Evolutionary conservation across 768 basidiomycete genomes (phyloP), one percentile per base, ranked within the genome.

Genomic region (Leccinum ochraceum): DNA sequence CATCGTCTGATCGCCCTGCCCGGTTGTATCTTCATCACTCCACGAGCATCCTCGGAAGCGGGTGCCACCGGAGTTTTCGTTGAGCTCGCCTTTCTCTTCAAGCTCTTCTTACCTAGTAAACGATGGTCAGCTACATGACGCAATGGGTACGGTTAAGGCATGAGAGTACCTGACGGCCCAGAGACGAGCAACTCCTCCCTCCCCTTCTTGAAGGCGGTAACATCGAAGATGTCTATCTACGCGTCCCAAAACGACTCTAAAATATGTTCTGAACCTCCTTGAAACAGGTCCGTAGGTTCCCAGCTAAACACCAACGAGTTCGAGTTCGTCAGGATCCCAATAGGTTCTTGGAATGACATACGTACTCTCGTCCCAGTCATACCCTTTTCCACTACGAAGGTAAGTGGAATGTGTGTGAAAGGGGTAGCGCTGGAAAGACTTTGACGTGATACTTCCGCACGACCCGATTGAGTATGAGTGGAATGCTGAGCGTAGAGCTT

Each of bases 271-370:
- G 87, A 86, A 11, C 77, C 80, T 8, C 72, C 80, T 16, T 68
- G 70, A 61, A 90, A 89, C 9, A 86, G 86, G 54, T 82, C 77
- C 10, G 75, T 69, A 9, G 89, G 88, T 64, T 90, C 89, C 88
- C 87, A 90, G 10, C 88, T 90, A 55, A 39, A 49, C 30, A 36
- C 58, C 46, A 42, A 52, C 20, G 24, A 22, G 60, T 32, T 32
- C 30, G 30, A 32, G 30, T 66, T 56, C n/a, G 49, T 60, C 7
- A 63, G 55, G 34, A 56, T 13, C n/a, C 26, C 37, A 26, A 26
- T 14, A 30, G 30, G 28, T 26, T 51, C 58, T 57, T 32, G 58
- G 37, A 53, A 49, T 54, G 14, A 77, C 86, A 64, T 75, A 85
- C 86, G 86, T 88, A 79, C 83, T 79, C 34, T 85, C 85, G 6